A percentile compares a stretch with the other conserved stretches of the same genome.
Evolutionary conservation across 2,329 filamentous ascomycete species (phyloP).

Genomic region (Pezicula neosporulosa): DNA sequence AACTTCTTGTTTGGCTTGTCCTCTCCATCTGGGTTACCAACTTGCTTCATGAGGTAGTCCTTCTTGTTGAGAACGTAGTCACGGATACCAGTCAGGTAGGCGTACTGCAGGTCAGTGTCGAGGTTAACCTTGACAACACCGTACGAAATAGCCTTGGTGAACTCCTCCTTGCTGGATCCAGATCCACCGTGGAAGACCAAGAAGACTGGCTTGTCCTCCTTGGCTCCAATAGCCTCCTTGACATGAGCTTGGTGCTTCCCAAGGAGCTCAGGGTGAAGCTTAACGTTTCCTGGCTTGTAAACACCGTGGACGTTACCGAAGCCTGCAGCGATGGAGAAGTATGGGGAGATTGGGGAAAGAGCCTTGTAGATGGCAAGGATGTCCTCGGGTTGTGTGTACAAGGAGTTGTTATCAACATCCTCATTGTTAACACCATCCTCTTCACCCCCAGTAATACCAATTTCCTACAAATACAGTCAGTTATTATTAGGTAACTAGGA

Average conservation of each 20-base stretch:
- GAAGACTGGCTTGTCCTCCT: conserved; percentile 89
- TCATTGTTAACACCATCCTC: conserved; percentile 99
- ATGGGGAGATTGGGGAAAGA: conserved; percentile 80
- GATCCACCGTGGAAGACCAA: conserved; percentile 99
- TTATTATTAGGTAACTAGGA: background rate
- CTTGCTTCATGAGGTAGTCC: conserved; percentile 81
- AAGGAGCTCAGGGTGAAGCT: conserved; percentile 92
- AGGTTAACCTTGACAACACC: conserved; percentile 99
- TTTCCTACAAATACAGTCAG: conserved; percentile 49
- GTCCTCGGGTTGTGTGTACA: conserved; percentile 98
- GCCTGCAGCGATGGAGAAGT: conserved; percentile 97
- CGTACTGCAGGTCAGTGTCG: conserved; percentile 96
- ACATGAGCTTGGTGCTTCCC: conserved; percentile 95
- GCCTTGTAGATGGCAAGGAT: conserved; percentile 89
- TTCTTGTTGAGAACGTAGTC: conserved; percentile 95
- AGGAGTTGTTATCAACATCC: conserved; percentile 90
- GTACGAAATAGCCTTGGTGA: conserved; percentile 80
- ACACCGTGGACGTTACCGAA: conserved; percentile 99
- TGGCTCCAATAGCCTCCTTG: conserved; percentile 69
- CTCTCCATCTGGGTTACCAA: conserved; percentile 92
- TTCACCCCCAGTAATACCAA: conserved; percentile 94
- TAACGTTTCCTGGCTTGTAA: conserved; percentile 97
- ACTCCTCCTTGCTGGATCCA: conserved; percentile 88
- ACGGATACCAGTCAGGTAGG: conserved; percentile 87
- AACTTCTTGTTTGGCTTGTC: conserved; percentile 99